phyloP scores from a whole-genome alignment of 192 early-diverging fungal species.

The Linnemannia hyalina region DNA sequence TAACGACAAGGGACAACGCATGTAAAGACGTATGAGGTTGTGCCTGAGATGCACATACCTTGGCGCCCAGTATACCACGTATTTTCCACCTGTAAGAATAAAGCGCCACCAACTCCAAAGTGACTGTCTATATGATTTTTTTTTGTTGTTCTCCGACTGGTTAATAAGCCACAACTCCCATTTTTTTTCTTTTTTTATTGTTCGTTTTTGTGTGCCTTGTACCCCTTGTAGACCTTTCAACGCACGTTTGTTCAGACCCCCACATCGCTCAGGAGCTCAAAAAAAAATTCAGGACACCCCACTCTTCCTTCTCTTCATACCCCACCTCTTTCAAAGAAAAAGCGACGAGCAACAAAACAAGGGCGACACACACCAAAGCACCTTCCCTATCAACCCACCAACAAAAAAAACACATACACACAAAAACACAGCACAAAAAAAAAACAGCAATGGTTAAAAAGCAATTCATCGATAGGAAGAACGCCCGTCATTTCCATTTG shows the following conservation, averaged over 20 bases:
- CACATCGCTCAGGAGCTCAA: neutral
- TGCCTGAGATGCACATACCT: no score
- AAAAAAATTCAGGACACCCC: neutral
- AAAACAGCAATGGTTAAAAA: conserved; percentile 71
- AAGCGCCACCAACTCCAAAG: neutral
- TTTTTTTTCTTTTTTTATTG: conserved; percentile 5
- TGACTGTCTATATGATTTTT: neutral
- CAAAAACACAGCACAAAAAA: no score
- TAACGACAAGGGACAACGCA: no score
- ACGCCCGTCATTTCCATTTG: conserved; percentile 88
- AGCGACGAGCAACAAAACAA: no score
- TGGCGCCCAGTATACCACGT: no score
- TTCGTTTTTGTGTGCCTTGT: neutral
- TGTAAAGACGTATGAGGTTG: no score
- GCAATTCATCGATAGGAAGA: conserved; percentile 90
- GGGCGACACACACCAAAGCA: no score
- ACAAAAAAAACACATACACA: neutral
- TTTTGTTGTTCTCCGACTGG: neutral
- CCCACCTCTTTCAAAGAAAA: no score
- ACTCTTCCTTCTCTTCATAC: no score
- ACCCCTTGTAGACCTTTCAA: neutral
- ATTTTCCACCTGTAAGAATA: no score
- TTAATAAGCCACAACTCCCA: neutral
- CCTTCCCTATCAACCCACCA: neutral
- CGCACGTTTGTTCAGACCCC: neutral